Conservation (phyloP, 1,284 basidiomycete genomes). For the Boletus sp. region DNA sequence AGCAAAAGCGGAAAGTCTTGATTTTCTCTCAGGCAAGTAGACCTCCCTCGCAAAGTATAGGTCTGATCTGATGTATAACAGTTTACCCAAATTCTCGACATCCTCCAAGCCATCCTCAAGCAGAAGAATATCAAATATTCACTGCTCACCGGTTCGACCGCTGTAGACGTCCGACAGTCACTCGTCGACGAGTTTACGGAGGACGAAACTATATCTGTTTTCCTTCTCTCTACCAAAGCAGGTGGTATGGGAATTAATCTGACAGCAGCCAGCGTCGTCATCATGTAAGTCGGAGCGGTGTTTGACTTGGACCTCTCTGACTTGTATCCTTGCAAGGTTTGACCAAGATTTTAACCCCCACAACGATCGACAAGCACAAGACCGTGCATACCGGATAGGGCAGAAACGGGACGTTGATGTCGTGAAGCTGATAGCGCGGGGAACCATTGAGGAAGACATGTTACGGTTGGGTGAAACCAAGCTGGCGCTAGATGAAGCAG, state of each 20-base stretch:
- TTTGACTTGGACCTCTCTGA: not conserved
- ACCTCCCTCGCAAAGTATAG: not conserved
- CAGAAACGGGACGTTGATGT: constrained; percentile 91
- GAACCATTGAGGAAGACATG: constrained; percentile 97
- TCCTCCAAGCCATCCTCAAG: constrained; percentile 84
- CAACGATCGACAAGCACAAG: constrained; percentile 94
- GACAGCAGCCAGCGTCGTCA: constrained; percentile 90
- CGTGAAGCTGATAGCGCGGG: constrained; percentile 89
- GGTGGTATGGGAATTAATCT: constrained; percentile 92
- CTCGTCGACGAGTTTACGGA: constrained; percentile 98
- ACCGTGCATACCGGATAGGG: constrained; percentile 97
- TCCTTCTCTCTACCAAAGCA: constrained; percentile 94
- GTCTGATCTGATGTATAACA: constrained; percentile 31
- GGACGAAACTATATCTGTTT: constrained; percentile 87
- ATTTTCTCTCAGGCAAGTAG: constrained; percentile 85
- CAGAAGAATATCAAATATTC: constrained; percentile 77
- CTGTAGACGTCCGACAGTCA: constrained; percentile 91
- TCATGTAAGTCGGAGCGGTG: constrained; percentile 57
- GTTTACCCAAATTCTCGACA: constrained; percentile 96
- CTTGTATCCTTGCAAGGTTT: constrained; percentile 52
- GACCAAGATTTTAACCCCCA: constrained; percentile 98
- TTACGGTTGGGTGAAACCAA: constrained; percentile 87
- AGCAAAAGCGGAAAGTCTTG: constrained; percentile 78
- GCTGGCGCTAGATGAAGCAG: constrained; percentile 87
- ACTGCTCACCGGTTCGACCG: constrained; percentile 91